phyloP scores from a whole-genome alignment of 257 asterid genomes.

The Hygrophila difformis region DNA sequence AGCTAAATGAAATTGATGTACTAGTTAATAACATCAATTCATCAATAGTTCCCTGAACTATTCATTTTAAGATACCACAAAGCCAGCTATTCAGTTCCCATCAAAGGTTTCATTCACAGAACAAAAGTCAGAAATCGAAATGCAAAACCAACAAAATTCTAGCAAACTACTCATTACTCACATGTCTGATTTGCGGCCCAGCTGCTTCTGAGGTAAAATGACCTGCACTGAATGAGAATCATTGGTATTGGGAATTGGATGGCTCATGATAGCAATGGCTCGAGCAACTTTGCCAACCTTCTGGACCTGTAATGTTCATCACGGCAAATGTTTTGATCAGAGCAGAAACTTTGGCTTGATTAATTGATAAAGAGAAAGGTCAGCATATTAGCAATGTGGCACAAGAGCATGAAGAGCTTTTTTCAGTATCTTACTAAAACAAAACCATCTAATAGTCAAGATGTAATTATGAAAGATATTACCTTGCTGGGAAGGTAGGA shows the following conservation, averaged over 20 bases:
- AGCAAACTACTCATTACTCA: too few relatives aligned
- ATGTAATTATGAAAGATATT: conserved; percentile 11
- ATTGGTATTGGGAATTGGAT: conserved; percentile 85
- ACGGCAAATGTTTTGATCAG: neutral
- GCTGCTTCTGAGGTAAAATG: conserved; percentile 92
- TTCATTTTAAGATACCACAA: too few relatives aligned
- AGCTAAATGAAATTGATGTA: too few relatives aligned
- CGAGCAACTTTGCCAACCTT: conserved; percentile 10
- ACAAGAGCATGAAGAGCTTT: neutral
- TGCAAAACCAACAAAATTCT: too few relatives aligned
- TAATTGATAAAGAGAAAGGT: neutral
- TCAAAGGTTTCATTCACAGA: too few relatives aligned
- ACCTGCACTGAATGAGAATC: conserved; percentile 86
- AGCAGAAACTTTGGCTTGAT: neutral
- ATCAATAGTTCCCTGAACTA: too few relatives aligned
- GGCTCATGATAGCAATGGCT: conserved; percentile 79
- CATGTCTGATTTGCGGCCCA: conserved; percentile 92
- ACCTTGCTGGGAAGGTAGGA: conserved; percentile 74
- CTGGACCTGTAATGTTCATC: conserved; percentile 27
- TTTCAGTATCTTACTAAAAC: neutral
- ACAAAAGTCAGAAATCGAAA: too few relatives aligned
- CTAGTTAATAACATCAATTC: too few relatives aligned
- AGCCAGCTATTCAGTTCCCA: too few relatives aligned
- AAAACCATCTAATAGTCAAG: conserved; percentile 1
- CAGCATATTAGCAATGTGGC: neutral